A percentile compares a stretch with the other conserved stretches of the same genome.
Conservation (phyloP, 2,329 filamentous ascomycete genomes). For the Hysterium pulicare region DNA sequence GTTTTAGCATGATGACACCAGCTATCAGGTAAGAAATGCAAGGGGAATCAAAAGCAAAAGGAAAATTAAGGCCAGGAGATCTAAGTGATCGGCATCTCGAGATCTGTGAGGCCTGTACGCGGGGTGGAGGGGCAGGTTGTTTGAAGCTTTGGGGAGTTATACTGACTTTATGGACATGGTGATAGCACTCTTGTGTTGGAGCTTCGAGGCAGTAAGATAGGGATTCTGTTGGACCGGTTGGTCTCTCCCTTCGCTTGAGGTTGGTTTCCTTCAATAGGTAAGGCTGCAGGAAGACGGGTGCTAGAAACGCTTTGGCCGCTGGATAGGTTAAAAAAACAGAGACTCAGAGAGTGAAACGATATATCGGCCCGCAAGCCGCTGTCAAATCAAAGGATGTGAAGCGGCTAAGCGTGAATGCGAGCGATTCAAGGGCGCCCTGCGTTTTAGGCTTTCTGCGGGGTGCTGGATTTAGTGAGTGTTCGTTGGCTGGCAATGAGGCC, state of each 20-base stretch:
- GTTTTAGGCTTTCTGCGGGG: constrained; percentile 8
- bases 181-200: background rate
- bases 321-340: background rate
- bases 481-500: constrained; percentile 1
- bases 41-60: background rate
- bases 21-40: background rate
- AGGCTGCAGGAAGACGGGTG: background rate
- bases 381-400: constrained; percentile 1
- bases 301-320: background rate
- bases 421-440: background rate
- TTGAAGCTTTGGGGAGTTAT: constrained; percentile 9
- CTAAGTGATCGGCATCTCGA: constrained; percentile 3
- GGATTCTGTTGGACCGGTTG: background rate
- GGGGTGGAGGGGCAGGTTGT: constrained; percentile 12
- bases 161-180: constrained; percentile 42
- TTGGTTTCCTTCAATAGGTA: background rate
- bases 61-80: constrained; percentile 1
- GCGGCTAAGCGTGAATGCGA: background rate
- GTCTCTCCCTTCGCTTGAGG: background rate
- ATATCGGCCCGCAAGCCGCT: constrained; percentile 1
- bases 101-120: constrained; percentile 5
- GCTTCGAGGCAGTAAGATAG: background rate
- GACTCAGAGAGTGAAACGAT: background rate
- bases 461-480: constrained; percentile 1
- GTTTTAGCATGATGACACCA: constrained; percentile 1